Percentiles rank a stretch among this genome's conserved stretches.
Evolutionary conservation across 1,284 basidiomycete species (phyloP).

Genomic region (Blastosporella zonata): DNA sequence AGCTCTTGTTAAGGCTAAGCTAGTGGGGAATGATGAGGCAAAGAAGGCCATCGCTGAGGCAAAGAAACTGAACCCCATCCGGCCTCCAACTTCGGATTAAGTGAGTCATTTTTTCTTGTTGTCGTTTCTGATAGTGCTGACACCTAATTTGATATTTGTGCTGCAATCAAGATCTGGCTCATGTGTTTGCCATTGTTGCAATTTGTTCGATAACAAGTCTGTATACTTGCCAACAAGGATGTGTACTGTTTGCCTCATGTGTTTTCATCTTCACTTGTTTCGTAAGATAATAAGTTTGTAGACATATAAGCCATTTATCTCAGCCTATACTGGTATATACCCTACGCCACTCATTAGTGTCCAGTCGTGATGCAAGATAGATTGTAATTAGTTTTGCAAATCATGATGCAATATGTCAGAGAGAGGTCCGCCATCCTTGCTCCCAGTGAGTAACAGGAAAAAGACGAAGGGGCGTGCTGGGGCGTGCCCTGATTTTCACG

Average conservation of each 20-base stretch:
- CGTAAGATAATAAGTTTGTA: background rate
- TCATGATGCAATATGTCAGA: no score
- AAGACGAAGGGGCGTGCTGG: no score
- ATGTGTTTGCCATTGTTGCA: background rate
- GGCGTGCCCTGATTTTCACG: no score
- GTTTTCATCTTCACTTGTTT: background rate
- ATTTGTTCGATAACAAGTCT: background rate
- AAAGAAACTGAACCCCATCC: conserved; percentile 1
- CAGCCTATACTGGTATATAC: no score
- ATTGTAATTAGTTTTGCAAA: no score
- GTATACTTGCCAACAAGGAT: no score
- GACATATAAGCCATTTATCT: no score
- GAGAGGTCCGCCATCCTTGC: no score
- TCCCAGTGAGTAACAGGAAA: no score
- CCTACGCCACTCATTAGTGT: no score
- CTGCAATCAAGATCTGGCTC: background rate
- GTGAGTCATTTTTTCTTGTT: conserved; percentile 1
- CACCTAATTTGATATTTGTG: conserved; percentile 1
- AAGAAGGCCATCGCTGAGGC: background rate
- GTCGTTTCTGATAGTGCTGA: background rate
- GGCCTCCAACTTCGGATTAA: background rate
- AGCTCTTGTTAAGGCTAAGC: conserved; percentile 5
- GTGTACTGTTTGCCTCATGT: no score
- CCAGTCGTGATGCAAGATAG: no score
- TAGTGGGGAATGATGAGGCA: background rate